phyloP scores from a whole-genome alignment of 345 rosid genomes.

The Schrenkiella parvula region DNA sequence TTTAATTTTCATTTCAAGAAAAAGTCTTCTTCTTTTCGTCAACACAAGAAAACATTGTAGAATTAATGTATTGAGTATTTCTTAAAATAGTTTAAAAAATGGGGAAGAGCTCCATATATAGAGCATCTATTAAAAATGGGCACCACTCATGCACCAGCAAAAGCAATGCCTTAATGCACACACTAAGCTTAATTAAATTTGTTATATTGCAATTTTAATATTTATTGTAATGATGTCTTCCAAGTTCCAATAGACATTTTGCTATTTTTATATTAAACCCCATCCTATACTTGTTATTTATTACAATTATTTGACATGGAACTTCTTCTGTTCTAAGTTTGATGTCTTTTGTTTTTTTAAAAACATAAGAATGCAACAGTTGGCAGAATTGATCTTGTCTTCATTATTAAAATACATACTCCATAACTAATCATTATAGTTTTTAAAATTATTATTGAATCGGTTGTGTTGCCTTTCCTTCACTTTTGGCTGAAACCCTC shows the following conservation, averaged over 20 bases:
- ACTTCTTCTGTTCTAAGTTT: not conserved
- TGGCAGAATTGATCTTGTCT: conserved; percentile 19
- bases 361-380: conserved; percentile 18
- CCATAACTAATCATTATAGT: conserved; percentile 13
- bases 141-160: conserved; percentile 20
- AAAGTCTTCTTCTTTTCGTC: no score
- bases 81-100: not conserved
- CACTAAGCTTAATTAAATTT: not conserved
- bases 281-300: not conserved
- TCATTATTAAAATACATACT: not conserved
- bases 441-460: not conserved
- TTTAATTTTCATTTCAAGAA: not conserved
- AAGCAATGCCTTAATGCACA: conserved; percentile 10
- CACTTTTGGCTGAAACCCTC: conserved; percentile 2
- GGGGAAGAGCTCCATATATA: not conserved
- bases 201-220: not conserved
- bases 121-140: no score
- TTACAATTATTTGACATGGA: not conserved
- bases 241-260: not conserved
- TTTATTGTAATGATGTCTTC: not conserved
- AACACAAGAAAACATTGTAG: no score
- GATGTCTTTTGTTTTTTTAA: not conserved
- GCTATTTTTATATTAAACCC: not conserved
- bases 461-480: conserved; percentile 6
- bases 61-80: not conserved